A percentile compares a stretch with the other conserved stretches of the same genome.
Conservation (phyloP, 805 yeast genomes). For the Saccharomyces kudriavzevii region DNA sequence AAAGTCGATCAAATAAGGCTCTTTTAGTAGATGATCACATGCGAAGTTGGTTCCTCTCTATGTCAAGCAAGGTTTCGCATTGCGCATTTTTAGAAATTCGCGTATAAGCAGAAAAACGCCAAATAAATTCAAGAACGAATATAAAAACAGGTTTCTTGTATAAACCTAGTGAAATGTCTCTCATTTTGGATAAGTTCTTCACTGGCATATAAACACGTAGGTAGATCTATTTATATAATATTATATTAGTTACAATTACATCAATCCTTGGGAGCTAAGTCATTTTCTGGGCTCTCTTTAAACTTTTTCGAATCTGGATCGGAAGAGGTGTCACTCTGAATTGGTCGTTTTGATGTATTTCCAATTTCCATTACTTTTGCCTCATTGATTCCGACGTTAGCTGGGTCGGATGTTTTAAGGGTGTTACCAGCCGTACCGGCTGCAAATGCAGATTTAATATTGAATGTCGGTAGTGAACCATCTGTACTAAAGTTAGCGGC, state of each 20-base stretch:
- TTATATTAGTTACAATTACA: neutral
- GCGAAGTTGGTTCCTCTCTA: neutral
- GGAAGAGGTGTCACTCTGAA: neutral
- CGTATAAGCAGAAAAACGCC: neutral
- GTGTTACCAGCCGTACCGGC: neutral
- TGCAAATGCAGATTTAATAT: neutral
- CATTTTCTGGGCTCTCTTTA: neutral
- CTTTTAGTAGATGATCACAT: neutral
- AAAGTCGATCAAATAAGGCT: neutral
- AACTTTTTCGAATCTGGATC: neutral
- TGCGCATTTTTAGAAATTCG: neutral
- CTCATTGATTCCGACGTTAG: neutral
- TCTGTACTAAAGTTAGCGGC: neutral
- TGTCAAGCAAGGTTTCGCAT: neutral
- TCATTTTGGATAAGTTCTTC: neutral
- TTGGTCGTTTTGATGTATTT: neutral
- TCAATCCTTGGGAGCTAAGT: neutral
- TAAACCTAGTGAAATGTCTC: neutral
- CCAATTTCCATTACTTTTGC: neutral
- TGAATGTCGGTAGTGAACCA: neutral
- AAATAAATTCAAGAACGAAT: neutral
- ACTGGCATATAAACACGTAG: neutral
- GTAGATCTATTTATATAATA: neutral
- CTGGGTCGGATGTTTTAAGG: neutral
- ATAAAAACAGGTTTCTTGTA: no score